A percentile compares a stretch with the other conserved stretches of the same genome.
These are phyloP conservation scores for Cytospora schulzeri DNA, from an alignment of 2,329 filamentous ascomycete species.

Conservation along the genomic window DNA sequence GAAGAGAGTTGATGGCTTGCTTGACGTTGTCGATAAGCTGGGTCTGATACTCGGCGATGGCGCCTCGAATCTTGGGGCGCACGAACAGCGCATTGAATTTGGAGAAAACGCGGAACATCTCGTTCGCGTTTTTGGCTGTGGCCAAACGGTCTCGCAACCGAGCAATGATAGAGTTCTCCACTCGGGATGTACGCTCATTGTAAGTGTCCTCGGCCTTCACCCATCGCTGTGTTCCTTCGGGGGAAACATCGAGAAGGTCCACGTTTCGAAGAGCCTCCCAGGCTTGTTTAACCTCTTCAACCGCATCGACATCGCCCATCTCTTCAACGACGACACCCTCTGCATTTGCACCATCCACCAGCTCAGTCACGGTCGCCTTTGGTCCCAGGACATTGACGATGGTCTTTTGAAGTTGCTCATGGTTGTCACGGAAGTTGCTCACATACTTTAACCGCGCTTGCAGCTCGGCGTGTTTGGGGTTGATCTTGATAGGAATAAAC, in stretches of 20 bases:
- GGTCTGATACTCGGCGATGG: conserved; percentile 96
- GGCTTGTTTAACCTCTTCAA: conserved; percentile 92
- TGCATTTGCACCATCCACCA: conserved; percentile 57
- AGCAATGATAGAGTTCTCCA: conserved; percentile 99
- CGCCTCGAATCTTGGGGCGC: conserved; percentile 96
- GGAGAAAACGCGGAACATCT: conserved; percentile 99
- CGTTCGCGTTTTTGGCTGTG: conserved; percentile 94
- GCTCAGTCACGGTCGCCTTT: conserved; percentile 59
- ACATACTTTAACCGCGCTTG: conserved; percentile 93
- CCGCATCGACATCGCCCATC: conserved; percentile 94
- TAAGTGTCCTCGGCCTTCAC: conserved; percentile 93
- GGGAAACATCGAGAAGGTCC: conserved; percentile 88
- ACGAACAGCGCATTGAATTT: conserved; percentile 99
- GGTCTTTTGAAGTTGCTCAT: conserved; percentile 94
- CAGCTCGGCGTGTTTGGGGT: conserved; percentile 81
- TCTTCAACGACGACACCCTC: conserved; percentile 79
- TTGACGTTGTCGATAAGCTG: conserved; percentile 98
- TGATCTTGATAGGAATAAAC: conserved; percentile 98
- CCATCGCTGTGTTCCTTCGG: conserved; percentile 88
- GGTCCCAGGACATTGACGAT: conserved; percentile 96
- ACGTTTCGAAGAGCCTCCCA: conserved; percentile 94
- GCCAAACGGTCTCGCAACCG: conserved; percentile 88
- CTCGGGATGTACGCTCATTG: conserved; percentile 93
- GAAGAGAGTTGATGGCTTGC: conserved; percentile 87
- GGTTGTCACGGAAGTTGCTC: conserved; percentile 90